Evolutionary conservation across 2,329 filamentous ascomycete species (phyloP).

Genomic region (Cytospora chrysosperma): DNA sequence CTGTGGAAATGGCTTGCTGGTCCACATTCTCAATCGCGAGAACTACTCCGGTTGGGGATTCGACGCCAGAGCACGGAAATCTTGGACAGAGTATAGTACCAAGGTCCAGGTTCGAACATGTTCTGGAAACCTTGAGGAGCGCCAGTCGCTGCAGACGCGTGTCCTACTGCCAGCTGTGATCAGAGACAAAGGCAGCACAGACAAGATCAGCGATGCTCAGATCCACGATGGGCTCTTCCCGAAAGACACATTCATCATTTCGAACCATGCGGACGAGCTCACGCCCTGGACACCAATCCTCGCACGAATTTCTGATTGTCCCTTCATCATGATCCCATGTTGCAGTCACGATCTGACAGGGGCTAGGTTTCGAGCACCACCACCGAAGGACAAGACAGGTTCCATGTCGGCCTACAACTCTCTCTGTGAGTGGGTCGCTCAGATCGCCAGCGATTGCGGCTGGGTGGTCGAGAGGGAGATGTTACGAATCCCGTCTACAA

Average conservation of each 20-base stretch:
- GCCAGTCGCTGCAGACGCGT: constrained; percentile 20
- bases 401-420: constrained; percentile 74
- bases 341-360: constrained; percentile 88
- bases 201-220: constrained; percentile 27
- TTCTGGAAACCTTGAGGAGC: not conserved
- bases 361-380: constrained; percentile 66
- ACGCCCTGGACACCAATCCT: constrained; percentile 95
- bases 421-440: constrained; percentile 74
- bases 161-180: constrained; percentile 51
- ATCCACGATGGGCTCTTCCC: constrained; percentile 67
- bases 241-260: constrained; percentile 82
- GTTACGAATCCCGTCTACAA: constrained; percentile 86
- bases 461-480: constrained; percentile 80
- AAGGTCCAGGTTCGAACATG: constrained; percentile 36
- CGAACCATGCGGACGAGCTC: constrained; percentile 94
- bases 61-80: constrained; percentile 81
- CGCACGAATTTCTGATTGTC: constrained; percentile 69
- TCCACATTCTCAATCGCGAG: constrained; percentile 77
- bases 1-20: constrained; percentile 89
- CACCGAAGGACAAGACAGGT: constrained; percentile 50
- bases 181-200: constrained; percentile 23
- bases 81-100: constrained; percentile 71
- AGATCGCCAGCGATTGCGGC: constrained; percentile 69
- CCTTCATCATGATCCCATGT: constrained; percentile 92
- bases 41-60: constrained; percentile 88